Evolutionary conservation across 2,329 filamentous ascomycete species (phyloP).

Genomic region (Cyphellophora europaea): DNA sequence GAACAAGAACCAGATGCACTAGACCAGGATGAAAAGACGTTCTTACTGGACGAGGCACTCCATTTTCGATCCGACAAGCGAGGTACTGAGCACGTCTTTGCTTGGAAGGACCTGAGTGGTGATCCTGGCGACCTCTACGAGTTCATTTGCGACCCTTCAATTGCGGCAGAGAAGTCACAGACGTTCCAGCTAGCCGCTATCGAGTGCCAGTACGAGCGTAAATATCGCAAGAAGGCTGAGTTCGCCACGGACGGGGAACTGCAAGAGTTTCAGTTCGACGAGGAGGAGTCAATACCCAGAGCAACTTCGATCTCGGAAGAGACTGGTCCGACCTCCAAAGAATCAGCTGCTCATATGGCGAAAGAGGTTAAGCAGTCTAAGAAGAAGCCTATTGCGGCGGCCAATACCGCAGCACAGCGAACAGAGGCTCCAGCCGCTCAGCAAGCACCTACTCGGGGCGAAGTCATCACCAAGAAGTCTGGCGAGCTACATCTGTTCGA

Average conservation of each 20-base stretch:
- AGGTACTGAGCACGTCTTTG: constrained; percentile 74
- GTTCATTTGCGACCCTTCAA: constrained; percentile 80
- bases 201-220: constrained; percentile 96
- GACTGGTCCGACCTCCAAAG: constrained; percentile 26
- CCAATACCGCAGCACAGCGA: constrained; percentile 23
- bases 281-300: constrained; percentile 50
- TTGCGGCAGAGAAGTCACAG: constrained; percentile 60
- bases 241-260: constrained; percentile 76
- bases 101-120: constrained; percentile 90
- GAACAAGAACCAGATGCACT: constrained; percentile 69
- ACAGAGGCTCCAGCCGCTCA: constrained; percentile 53
- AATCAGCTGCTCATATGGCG: constrained; percentile 35
- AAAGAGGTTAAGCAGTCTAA: constrained; percentile 33
- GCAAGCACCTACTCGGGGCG: constrained; percentile 56
- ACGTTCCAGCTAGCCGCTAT: constrained; percentile 75
- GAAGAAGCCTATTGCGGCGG: constrained; percentile 23
- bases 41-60: constrained; percentile 84
- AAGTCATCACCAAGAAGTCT: constrained; percentile 63
- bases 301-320: constrained; percentile 47
- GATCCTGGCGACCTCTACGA: constrained; percentile 95
- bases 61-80: constrained; percentile 79
- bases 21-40: constrained; percentile 95
- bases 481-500: constrained; percentile 93
- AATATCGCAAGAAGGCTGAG: constrained; percentile 71
- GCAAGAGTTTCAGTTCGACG: constrained; percentile 67